Evolutionary conservation across 176 grass and related monocot genomes (phyloP).

Genomic region (Oryza glaberrima): DNA sequence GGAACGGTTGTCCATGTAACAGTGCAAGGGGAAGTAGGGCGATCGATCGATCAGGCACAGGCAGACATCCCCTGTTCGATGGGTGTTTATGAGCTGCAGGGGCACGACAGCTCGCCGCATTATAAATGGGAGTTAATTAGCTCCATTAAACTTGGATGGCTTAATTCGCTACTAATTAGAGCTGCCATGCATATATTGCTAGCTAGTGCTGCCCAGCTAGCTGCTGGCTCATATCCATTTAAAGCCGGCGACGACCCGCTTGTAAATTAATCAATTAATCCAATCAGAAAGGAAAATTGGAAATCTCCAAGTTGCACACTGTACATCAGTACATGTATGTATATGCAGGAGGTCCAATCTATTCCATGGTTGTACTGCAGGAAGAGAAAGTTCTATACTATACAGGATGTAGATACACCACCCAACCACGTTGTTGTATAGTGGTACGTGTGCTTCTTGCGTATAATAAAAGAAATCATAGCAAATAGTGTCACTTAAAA

Average conservation of each 20-base stretch:
- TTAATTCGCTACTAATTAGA: neutral
- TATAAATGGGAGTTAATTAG: neutral
- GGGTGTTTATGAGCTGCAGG: conserved; percentile 7
- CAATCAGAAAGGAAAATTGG: too few species aligned
- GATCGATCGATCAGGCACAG: neutral
- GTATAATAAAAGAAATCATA: too few species aligned
- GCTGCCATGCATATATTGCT: neutral
- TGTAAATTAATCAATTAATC: too few species aligned
- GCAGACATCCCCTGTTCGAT: neutral
- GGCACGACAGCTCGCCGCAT: neutral
- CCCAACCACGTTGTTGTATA: too few species aligned
- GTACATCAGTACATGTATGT: neutral
- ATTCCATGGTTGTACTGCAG: neutral
- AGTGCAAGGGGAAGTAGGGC: neutral
- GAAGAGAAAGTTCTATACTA: neutral
- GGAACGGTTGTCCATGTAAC: neutral
- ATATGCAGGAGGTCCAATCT: too few species aligned
- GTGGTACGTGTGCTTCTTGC: too few species aligned
- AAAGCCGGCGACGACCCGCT: neutral
- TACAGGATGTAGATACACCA: too few species aligned
- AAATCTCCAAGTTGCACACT: neutral
- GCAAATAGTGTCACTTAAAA: too few species aligned
- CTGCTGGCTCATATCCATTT: neutral
- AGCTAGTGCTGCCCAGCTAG: neutral
- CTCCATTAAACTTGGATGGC: conserved; percentile 1